These are phyloP conservation scores for Talinum fruticosum DNA, from an alignment of 148 eudicot species.

Conservation along the genomic window DNA sequence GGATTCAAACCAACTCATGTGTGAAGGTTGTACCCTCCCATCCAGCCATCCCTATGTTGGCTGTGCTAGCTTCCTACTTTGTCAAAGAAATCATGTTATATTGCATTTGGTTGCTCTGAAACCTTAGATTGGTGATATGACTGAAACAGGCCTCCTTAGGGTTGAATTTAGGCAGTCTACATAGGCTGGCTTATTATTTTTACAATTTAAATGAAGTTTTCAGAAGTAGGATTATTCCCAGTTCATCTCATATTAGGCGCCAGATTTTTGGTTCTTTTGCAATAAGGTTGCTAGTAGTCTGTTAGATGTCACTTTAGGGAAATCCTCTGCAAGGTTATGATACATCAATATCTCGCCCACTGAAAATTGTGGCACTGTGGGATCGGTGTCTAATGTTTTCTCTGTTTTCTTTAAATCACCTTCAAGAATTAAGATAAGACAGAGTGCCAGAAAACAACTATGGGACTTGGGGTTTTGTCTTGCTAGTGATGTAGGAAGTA, in stretches of 20 bases:
- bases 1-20: not conserved
- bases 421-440: not conserved
- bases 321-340: not conserved
- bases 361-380: not conserved
- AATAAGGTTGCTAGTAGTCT: not conserved
- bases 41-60: not conserved
- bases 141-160: not conserved
- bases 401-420: not conserved
- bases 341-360: not conserved
- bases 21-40: not conserved
- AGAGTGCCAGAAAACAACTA: not conserved
- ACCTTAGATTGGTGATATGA: not conserved
- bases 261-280: not conserved
- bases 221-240: not conserved
- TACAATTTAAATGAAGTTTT: not conserved
- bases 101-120: not conserved
- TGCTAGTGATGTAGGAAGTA: not conserved
- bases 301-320: not conserved
- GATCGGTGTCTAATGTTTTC: not conserved
- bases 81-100: not conserved
- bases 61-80: not conserved
- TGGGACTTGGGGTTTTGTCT: not conserved
- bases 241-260: not conserved
- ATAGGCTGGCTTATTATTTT: not conserved
- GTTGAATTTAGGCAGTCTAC: not conserved